Percentiles rank a stretch among this genome's conserved stretches.
Evolutionary conservation across 768 basidiomycete species (phyloP).

Genomic region (Rhodotorula diobovata): DNA sequence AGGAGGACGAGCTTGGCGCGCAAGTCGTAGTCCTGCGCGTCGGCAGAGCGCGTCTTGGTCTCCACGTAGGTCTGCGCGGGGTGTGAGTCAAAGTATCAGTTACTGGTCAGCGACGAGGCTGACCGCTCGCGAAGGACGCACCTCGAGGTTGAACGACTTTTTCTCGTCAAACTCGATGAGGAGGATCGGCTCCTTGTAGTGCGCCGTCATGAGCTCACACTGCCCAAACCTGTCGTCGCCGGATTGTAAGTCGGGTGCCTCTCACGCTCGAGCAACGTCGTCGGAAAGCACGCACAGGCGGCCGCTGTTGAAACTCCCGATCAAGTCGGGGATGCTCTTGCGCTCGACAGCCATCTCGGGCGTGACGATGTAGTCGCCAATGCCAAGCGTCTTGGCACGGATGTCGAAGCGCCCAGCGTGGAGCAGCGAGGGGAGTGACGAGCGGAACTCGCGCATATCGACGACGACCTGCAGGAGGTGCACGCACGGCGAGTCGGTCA

Average conservation of each 20-base stretch:
- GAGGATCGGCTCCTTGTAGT: constrained; percentile 88
- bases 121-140: too few relatives aligned
- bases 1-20: constrained; percentile 92
- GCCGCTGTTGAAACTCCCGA: constrained; percentile 90
- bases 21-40: constrained; percentile 51
- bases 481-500: neutral
- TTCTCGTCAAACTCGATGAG: constrained; percentile 97
- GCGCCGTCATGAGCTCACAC: constrained; percentile 91
- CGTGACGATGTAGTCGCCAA: constrained; percentile 92
- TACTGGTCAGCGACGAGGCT: neutral
- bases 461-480: constrained; percentile 80
- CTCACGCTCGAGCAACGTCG: neutral
- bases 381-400: constrained; percentile 84
- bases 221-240: constrained; percentile 70
- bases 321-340: constrained; percentile 86
- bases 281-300: constrained; percentile 63
- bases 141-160: constrained; percentile 87
- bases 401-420: constrained; percentile 75
- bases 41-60: constrained; percentile 9
- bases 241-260: neutral
- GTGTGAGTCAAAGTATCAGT: neutral
- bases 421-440: constrained; percentile 79
- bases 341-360: constrained; percentile 95
- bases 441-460: constrained; percentile 94
- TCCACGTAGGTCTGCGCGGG: constrained; percentile 27